Conservation (phyloP, 805 yeast species). For the Candida broadrunensis region DNA sequence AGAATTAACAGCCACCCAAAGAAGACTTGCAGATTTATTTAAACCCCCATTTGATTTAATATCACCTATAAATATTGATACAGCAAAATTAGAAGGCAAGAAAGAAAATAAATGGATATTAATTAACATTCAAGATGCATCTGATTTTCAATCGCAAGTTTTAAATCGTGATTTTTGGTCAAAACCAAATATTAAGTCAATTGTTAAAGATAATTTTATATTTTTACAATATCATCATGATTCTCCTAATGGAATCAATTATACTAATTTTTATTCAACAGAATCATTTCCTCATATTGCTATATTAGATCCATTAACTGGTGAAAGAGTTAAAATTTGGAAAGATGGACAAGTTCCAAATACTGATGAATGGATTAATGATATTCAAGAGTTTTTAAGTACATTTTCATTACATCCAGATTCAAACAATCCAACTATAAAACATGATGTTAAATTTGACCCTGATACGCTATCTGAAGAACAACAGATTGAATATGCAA, state of each 20-base stretch:
- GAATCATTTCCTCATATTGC: slow-evolving; percentile 82
- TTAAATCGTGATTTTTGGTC: slow-evolving; percentile 95
- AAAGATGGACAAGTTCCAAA: slow-evolving; percentile 57
- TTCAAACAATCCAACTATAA: slow-evolving; percentile 62
- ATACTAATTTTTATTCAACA: slow-evolving; percentile 69
- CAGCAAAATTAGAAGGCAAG: slow-evolving; percentile 69
- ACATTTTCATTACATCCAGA: slow-evolving; percentile 63
- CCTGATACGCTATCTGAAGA: slow-evolving; percentile 73
- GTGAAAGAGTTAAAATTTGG: slow-evolving; percentile 84
- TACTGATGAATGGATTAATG: slow-evolving; percentile 58
- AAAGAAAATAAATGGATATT: slow-evolving; percentile 73
- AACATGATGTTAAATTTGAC: slow-evolving; percentile 58
- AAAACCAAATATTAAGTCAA: slow-evolving; percentile 55
- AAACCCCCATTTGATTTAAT: slow-evolving; percentile 94
- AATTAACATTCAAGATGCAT: slow-evolving; percentile 80
- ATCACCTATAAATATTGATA: slow-evolving; percentile 61
- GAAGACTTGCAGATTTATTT: slow-evolving; percentile 76
- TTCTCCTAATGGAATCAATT: slow-evolving; percentile 70
- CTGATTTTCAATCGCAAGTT: slow-evolving; percentile 85
- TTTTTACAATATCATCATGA: slow-evolving; percentile 85
- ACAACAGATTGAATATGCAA: slow-evolving; percentile 76
- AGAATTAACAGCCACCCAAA: slow-evolving; percentile 50
- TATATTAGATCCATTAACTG: slow-evolving; percentile 91
- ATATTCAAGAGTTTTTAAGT: slow-evolving; percentile 65
- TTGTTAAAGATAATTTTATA: slow-evolving; percentile 66